Evolutionary conservation across 305 asterid genomes (phyloP), one percentile per base, ranked within the genome.

Genomic region (Stenogyne calaminthoides): DNA sequence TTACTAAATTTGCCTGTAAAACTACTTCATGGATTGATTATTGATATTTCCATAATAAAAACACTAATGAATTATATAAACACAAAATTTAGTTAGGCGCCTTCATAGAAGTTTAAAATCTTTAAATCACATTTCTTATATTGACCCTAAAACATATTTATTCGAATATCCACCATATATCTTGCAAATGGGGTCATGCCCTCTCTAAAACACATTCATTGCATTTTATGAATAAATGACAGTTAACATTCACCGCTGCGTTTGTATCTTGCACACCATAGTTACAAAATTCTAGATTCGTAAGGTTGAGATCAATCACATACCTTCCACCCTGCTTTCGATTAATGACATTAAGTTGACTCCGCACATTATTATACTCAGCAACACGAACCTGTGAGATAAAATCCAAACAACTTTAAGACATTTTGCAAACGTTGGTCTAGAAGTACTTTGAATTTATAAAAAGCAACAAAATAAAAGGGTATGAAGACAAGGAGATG

Each of bases 321-420:
- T 85, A 95, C 98, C 98, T 90, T 82, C 99, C 98, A 11, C 91
- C 88, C 81, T 92, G 97, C 84, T 95, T 92, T 61, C 97, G 83
- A 75, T 89, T 92, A 58, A 90, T 92, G 81, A 94, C 88, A 80
- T 90, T 95, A 37, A 95, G 97, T 81, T 95, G 99, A 83, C 99
- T 95, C 60, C 96, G 97, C 76, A 95, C 94, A 56, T 92, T 92
- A 84, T 47, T 90, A 84, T 90, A 90, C 78, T 95, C 96, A 67
- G 98, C 82, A 79, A 89, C 88, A 52, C 98, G 98, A 78, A 95
- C 98, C 98, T 95, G 89, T 34, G 64, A 69, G 73, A 77, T 63
- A 76, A 74, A 80, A 73, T 73, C 73, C 79, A 84, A n/a, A 76
- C 67, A 67, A 47, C 5, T 34, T 37, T 59, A 60, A 63, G 46